Evolutionary conservation across 2,329 filamentous ascomycete species (phyloP).

Genomic region (Aspergillus ochraceoroseus): DNA sequence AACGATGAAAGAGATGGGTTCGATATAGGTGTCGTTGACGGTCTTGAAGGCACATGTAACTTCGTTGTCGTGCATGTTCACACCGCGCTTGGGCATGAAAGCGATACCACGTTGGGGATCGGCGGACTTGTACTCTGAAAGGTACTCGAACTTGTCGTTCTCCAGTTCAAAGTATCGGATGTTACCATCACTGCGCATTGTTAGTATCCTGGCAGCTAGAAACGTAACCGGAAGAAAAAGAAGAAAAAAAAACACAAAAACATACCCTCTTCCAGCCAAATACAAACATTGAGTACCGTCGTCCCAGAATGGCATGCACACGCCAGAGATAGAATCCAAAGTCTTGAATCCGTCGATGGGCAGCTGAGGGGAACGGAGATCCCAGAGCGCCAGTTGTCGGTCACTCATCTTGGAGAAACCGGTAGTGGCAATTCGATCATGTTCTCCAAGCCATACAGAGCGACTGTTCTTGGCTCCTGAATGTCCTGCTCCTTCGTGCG

Average conservation of each 20-base stretch:
- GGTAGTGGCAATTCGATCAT: conserved; percentile 91
- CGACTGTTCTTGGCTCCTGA: conserved; percentile 95
- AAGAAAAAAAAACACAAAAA: background rate
- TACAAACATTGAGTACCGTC: conserved; percentile 93
- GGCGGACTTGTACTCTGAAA: conserved; percentile 94
- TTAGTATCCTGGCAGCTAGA: background rate
- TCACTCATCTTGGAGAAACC: conserved; percentile 99
- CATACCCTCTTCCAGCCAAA: conserved; percentile 92
- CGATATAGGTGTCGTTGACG: conserved; percentile 87
- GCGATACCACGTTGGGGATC: conserved; percentile 93
- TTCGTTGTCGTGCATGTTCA: conserved; percentile 96
- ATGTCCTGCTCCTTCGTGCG: conserved; percentile 79
- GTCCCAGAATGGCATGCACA: conserved; percentile 99
- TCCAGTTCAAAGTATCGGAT: conserved; percentile 98
- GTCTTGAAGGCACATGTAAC: conserved; percentile 96
- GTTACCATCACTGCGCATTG: conserved; percentile 71
- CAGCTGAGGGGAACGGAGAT: conserved; percentile 70
- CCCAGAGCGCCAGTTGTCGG: conserved; percentile 91
- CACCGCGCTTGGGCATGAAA: conserved; percentile 88
- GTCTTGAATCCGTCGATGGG: conserved; percentile 87
- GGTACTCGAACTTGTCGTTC: conserved; percentile 96
- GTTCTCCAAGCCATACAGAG: conserved; percentile 94
- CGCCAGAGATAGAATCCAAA: conserved; percentile 91
- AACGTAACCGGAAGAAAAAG: no score
- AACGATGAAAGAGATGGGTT: conserved; percentile 96